phyloP scores from a whole-genome alignment of 257 asterid genomes.

The Gentiana macrophylla region DNA sequence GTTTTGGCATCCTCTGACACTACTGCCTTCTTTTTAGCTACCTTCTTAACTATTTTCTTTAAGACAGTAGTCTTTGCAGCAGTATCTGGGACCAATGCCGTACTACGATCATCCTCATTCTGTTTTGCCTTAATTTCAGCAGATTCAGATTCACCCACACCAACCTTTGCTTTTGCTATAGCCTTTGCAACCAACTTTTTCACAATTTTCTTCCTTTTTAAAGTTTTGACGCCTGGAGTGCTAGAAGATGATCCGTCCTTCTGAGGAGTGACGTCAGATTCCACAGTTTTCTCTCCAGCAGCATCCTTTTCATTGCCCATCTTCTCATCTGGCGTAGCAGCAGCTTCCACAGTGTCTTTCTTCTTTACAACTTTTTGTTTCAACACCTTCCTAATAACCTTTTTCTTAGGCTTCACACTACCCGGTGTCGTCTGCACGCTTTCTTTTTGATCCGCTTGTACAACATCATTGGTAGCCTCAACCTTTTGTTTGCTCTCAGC shows the following conservation, averaged over 20 bases:
- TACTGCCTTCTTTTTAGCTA: constrained; percentile 50
- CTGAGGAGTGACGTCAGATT: constrained; percentile 32
- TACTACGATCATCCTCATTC: constrained; percentile 24
- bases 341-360: constrained; percentile 19
- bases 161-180: constrained; percentile 27
- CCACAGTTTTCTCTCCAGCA: constrained; percentile 22
- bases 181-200: constrained; percentile 33
- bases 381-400: constrained; percentile 47
- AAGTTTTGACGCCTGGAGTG: constrained; percentile 42
- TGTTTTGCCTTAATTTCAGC: constrained; percentile 29
- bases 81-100: constrained; percentile 29
- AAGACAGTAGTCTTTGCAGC: constrained; percentile 47
- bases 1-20: constrained; percentile 23
- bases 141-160: constrained; percentile 21
- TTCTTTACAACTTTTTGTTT: constrained; percentile 22
- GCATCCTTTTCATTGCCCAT: constrained; percentile 28
- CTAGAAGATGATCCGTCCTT: constrained; percentile 37
- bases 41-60: constrained; percentile 65
- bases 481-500: constrained; percentile 29
- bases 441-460: constrained; percentile 26
- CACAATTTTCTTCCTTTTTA: constrained; percentile 47
- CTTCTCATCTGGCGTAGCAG: constrained; percentile 21
- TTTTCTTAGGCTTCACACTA: constrained; percentile 59
- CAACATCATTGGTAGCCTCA: constrained; percentile 23
- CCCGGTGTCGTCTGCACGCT: constrained; percentile 30